Percentiles rank a stretch among this genome's conserved stretches.
phyloP scores from a whole-genome alignment of 257 asterid genomes.

The Thymus mandschuricus region DNA sequence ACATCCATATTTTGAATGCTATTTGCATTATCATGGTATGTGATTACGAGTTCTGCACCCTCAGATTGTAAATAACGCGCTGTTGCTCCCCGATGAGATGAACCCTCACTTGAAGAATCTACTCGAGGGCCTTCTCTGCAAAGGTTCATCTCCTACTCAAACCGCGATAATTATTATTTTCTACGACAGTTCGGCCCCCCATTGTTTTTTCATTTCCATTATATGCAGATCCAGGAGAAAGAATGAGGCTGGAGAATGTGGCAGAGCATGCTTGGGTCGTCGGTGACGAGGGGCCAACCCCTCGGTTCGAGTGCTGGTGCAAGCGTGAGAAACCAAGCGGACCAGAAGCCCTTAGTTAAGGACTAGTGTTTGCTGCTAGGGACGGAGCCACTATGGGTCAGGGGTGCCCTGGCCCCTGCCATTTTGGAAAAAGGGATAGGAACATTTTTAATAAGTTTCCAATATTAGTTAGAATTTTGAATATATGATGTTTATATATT shows the following conservation, averaged over 20 bases:
- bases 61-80: slow-evolving; percentile 79
- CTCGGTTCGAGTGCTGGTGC: slow-evolving; percentile 79
- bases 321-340: slow-evolving; percentile 41
- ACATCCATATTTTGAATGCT: background rate
- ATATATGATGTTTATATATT: no score
- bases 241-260: slow-evolving; percentile 68
- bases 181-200: background rate
- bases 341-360: slow-evolving; percentile 28
- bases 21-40: slow-evolving; percentile 1
- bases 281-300: slow-evolving; percentile 75
- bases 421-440: no score
- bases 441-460: no score
- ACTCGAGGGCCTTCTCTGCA: slow-evolving; percentile 91
- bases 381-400: background rate
- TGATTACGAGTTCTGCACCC: slow-evolving; percentile 23
- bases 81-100: slow-evolving; percentile 73
- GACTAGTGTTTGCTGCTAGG: background rate
- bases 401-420: no score
- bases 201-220: slow-evolving; percentile 6
- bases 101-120: slow-evolving; percentile 76
- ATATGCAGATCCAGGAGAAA: slow-evolving; percentile 65
- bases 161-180: background rate
- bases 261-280: slow-evolving; percentile 78
- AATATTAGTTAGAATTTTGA: no score
- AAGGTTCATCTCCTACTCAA: slow-evolving; percentile 54